Conservation (phyloP, 2,329 filamentous ascomycete genomes). For the Neofusicoccum laricinum region DNA sequence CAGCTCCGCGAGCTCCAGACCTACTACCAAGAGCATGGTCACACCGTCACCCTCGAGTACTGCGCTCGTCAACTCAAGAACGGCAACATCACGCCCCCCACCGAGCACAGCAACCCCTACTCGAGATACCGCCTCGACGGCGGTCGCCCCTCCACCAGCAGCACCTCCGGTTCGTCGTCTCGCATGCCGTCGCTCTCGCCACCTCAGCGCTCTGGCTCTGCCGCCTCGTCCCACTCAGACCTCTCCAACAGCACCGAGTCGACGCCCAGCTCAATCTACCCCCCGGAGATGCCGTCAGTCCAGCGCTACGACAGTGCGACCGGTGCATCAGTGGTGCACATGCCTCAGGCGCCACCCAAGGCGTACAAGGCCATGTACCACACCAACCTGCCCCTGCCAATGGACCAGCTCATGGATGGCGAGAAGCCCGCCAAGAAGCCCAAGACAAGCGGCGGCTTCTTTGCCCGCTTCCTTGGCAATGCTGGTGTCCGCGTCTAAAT, state of each 20-base stretch:
- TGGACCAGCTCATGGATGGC: conserved; percentile 28
- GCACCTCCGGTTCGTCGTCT: conserved; percentile 38
- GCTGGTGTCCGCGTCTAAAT: not conserved
- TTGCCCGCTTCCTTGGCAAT: conserved; percentile 18
- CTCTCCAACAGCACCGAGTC: conserved; percentile 28
- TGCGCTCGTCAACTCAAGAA: conserved; percentile 41
- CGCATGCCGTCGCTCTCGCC: conserved; percentile 50
- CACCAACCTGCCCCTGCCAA: not conserved
- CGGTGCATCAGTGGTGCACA: conserved; percentile 44
- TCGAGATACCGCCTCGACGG: conserved; percentile 32
- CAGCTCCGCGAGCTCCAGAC: conserved; percentile 10
- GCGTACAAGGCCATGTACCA: conserved; percentile 20
- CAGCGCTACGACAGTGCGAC: conserved; percentile 41
- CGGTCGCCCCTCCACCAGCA: conserved; percentile 27
- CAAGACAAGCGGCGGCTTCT: conserved; percentile 25
- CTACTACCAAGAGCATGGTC: conserved; percentile 3
- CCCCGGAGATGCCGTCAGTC: conserved; percentile 28
- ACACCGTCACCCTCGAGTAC: conserved; percentile 22
- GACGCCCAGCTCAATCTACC: conserved; percentile 33
- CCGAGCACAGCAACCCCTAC: conserved; percentile 34
- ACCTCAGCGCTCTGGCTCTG: conserved; percentile 37
- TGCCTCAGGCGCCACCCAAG: conserved; percentile 31
- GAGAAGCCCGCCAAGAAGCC: conserved; percentile 40
- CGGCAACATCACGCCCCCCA: conserved; percentile 29
- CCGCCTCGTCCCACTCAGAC: conserved; percentile 22